Evolutionary conservation across 345 rosid species (phyloP).

Genomic region (Populus simonii): DNA sequence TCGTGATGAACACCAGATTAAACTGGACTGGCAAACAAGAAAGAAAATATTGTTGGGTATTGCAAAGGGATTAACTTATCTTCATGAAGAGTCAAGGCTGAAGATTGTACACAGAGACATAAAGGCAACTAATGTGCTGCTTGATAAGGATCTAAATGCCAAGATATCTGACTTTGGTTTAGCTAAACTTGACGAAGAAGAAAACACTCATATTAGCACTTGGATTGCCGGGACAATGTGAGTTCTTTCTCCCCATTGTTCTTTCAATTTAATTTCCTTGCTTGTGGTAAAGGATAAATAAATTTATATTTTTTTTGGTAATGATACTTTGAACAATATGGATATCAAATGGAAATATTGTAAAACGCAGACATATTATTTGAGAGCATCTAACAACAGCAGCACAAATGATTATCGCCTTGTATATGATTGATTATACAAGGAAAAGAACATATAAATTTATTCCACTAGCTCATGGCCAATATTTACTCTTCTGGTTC

Average conservation of each 20-base stretch:
- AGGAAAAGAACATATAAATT: too few species aligned
- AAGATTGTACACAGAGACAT: conserved; percentile 74
- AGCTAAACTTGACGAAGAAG: conserved; percentile 71
- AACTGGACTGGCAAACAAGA: conserved; percentile 57
- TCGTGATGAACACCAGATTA: conserved; percentile 35
- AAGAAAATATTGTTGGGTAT: conserved; percentile 48
- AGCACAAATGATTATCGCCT: too few species aligned
- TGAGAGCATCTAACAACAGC: too few species aligned
- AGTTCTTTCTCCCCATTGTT: conserved; percentile 7
- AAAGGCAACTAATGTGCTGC: conserved; percentile 71
- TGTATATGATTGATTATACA: too few species aligned
- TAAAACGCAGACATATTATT: too few species aligned
- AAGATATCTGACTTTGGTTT: conserved; percentile 72
- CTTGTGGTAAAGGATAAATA: too few species aligned
- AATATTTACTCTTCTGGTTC: neutral
- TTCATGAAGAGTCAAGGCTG: conserved; percentile 66
- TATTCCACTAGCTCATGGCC: neutral
- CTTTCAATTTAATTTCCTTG: neutral
- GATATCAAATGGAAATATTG: too few species aligned
- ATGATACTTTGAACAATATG: too few species aligned
- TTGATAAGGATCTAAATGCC: conserved; percentile 53
- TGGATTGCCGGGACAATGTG: conserved; percentile 70
- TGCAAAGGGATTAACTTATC: conserved; percentile 54
- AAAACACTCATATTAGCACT: conserved; percentile 67
- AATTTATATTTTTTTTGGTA: too few species aligned